Evolutionary conservation across 2,329 filamentous ascomycete genomes (phyloP), one percentile per base, ranked within the genome.

Genomic region (Xylariaceae sp.): DNA sequence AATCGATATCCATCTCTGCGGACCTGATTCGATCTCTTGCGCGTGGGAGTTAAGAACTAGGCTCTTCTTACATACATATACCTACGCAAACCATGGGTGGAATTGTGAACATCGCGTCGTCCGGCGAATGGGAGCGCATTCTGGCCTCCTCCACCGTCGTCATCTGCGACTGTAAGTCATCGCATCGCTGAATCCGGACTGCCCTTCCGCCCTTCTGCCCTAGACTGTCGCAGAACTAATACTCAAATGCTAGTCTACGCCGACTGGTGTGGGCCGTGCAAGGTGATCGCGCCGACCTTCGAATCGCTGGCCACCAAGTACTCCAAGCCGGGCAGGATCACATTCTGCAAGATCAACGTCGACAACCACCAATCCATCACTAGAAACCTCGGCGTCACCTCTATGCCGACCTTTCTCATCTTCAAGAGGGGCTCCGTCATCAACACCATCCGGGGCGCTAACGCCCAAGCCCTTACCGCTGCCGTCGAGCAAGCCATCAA

Each of bases 361-460:
- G 91, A 96, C 68, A 78, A 80, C 63, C 90, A 95, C 71, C 80
- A 85, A 62, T 83, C 87, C 55, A 85, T 97, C 60, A 83, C 91
- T 9, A 80, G 84, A 66, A 78, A 84, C 62, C 89, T 96, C 75
- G 81, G 83, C 65, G 86, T 97, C 68, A 84, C 84, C 65, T 89
- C 90, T 60, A 91, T 95, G 85, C 94, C 94, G 4, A 97, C 94
- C 50, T 97, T 99, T 74, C 82, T 96, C 70, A 85, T 97, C 72
- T 91, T 90, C 78, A 87, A 89, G 74, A 84, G 83, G 68, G 86
- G 86, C 64, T 77, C 80, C 61, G 83, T 86, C 65, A 80, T 88
- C 67, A 81, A 89, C 62, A 91, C 87, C 34, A 84, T 96, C 67
- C 80, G 82, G 66, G 94, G 94, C 64, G 91, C 91, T 35, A 88